Conservation (phyloP, 805 yeast genomes). For the Candida glaebosa region DNA sequence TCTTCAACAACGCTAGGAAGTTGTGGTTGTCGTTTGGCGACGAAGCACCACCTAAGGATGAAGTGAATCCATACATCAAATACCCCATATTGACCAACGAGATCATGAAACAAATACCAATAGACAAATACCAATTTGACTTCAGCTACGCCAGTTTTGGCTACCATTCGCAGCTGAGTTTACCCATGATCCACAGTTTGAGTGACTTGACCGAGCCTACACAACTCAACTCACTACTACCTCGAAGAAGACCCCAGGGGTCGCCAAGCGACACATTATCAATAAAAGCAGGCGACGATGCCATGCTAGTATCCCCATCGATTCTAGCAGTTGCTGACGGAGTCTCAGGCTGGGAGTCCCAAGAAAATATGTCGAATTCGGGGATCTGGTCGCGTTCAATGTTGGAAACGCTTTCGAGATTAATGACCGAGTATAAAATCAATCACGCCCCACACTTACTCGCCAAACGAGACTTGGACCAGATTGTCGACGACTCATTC, state of each 20-base stretch:
- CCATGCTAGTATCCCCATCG: conserved; percentile 52
- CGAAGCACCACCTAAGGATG: conserved; percentile 17
- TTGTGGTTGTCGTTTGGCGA: conserved; percentile 18
- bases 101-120: conserved; percentile 33
- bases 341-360: conserved; percentile 53
- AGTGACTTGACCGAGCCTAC: conserved; percentile 51
- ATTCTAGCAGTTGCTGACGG: conserved; percentile 56
- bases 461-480: conserved; percentile 38
- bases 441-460: conserved; percentile 36
- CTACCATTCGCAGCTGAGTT: conserved; percentile 39
- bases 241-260: conserved; percentile 49
- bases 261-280: conserved; percentile 51
- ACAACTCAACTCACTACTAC: conserved; percentile 41
- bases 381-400: conserved; percentile 53
- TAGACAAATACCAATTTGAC: conserved; percentile 41
- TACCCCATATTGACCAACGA: conserved; percentile 40
- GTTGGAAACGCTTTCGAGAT: conserved; percentile 47
- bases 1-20: conserved; percentile 20
- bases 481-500: conserved; percentile 45
- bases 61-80: conserved; percentile 34
- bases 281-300: conserved; percentile 55
- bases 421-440: conserved; percentile 43
- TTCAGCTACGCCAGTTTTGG: conserved; percentile 45
- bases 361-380: conserved; percentile 35
- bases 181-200: conserved; percentile 44